A percentile compares a stretch with the other conserved stretches of the same genome.
Evolutionary conservation across 1,139 yeast genomes (phyloP).

Genomic region (Suhomyces chickasaworum): DNA sequence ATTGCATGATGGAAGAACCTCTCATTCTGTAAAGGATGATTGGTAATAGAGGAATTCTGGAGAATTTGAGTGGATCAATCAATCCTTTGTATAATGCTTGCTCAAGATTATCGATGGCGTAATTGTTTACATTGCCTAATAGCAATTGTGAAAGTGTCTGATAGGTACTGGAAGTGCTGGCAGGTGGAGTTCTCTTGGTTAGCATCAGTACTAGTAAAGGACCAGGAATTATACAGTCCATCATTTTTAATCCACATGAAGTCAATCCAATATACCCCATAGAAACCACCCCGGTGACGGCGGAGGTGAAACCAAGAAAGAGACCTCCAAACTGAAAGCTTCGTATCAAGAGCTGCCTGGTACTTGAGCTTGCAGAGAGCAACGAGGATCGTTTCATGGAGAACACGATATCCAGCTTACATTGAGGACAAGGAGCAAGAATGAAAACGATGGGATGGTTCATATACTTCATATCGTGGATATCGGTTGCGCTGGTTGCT

Average conservation of each 20-base stretch:
- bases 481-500: neutral
- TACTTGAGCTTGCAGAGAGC: constrained; percentile 26
- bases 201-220: constrained; percentile 36
- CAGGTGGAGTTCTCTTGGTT: constrained; percentile 16
- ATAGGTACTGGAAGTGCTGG: constrained; percentile 7
- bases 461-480: constrained; percentile 2
- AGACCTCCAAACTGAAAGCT: constrained; percentile 36
- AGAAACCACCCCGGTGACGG: constrained; percentile 44
- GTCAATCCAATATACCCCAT: constrained; percentile 47
- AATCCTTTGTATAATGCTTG: constrained; percentile 38
- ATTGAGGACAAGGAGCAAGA: constrained; percentile 47
- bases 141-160: constrained; percentile 23
- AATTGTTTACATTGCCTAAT: constrained; percentile 22
- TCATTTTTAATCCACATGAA: constrained; percentile 42
- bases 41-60: constrained; percentile 46
- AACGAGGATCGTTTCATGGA: constrained; percentile 35
- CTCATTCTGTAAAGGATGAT: constrained; percentile 44
- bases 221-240: constrained; percentile 42
- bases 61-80: constrained; percentile 43
- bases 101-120: constrained; percentile 35
- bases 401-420: constrained; percentile 42
- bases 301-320: constrained; percentile 42
- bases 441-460: constrained; percentile 22
- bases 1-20: constrained; percentile 35
- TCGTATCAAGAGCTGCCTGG: constrained; percentile 25